These are phyloP conservation scores for Persicaria maculosa DNA, from an alignment of 148 eudicot genomes.

Conservation along the genomic window DNA sequence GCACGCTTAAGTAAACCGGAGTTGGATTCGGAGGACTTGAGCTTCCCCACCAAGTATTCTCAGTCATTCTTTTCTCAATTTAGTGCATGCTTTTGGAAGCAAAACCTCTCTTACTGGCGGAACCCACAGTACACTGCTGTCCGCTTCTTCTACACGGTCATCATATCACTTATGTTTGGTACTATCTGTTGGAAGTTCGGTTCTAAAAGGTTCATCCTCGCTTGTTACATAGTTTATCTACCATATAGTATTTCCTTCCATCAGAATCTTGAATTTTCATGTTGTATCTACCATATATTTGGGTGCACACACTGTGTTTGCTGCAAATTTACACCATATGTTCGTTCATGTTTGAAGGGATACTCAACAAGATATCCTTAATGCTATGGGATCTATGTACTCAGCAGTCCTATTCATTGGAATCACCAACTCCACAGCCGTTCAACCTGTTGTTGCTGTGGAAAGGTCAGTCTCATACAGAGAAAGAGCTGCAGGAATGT, in stretches of 20 bases:
- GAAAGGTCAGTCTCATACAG: slow-evolving; percentile 81
- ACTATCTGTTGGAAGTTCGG: slow-evolving; percentile 80
- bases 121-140: slow-evolving; percentile 81
- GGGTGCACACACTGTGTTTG: too few relatives aligned
- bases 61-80: slow-evolving; percentile 52
- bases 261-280: not conserved
- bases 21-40: slow-evolving; percentile 31
- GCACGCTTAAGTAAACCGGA: slow-evolving; percentile 55
- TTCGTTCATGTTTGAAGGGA: slow-evolving; percentile 29
- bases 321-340: not conserved
- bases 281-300: not conserved
- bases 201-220: slow-evolving; percentile 45
- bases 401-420: slow-evolving; percentile 87
- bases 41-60: slow-evolving; percentile 58
- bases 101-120: slow-evolving; percentile 67
- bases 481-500: slow-evolving; percentile 94
- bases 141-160: slow-evolving; percentile 70
- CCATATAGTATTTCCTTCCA: not conserved
- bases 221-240: not conserved
- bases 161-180: slow-evolving; percentile 75
- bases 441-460: slow-evolving; percentile 76
- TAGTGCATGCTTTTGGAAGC: slow-evolving; percentile 65
- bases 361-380: slow-evolving; percentile 77
- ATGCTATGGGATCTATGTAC: slow-evolving; percentile 97
- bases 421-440: slow-evolving; percentile 77